Evolutionary conservation across 2,329 filamentous ascomycete species (phyloP).

Genomic region (Fusarium agapanthi): DNA sequence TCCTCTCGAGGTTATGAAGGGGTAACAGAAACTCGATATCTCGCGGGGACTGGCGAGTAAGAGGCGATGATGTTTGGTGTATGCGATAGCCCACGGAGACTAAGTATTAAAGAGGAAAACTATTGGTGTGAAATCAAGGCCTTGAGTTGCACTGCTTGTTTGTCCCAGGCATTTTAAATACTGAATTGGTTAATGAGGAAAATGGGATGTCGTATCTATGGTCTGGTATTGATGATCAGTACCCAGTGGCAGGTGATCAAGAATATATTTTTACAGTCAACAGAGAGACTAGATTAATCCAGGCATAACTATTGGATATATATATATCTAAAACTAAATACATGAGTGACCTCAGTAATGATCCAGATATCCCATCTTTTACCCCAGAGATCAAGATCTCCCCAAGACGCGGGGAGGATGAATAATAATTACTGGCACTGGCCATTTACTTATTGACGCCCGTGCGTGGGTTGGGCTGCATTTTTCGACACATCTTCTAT

Average conservation of each 20-base stretch:
- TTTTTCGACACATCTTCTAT: slow-evolving; percentile 17
- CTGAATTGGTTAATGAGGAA: background rate
- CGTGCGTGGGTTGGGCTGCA: background rate
- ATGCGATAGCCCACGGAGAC: slow-evolving; percentile 22
- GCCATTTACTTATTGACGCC: background rate
- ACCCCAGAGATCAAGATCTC: slow-evolving; percentile 30
- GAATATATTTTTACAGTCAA: background rate
- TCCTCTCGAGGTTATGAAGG: slow-evolving; percentile 41
- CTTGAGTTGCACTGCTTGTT: background rate
- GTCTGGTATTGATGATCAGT: slow-evolving; percentile 15
- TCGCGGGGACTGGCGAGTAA: slow-evolving; percentile 40
- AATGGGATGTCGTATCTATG: background rate
- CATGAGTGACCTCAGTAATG: background rate
- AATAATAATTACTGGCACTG: slow-evolving; percentile 20
- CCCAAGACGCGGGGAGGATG: slow-evolving; percentile 20
- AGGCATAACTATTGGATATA: background rate
- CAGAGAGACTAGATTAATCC: background rate
- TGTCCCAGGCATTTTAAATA: background rate
- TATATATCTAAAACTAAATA: background rate
- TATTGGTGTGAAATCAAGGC: slow-evolving; percentile 1
- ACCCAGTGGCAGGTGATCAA: background rate
- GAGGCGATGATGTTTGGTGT: background rate
- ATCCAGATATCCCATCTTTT: background rate
- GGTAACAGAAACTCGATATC: slow-evolving; percentile 45
- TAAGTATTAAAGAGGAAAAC: slow-evolving; percentile 7